Base-by-base conservation (phyloP, 2,329 filamentous ascomycete species). In the Fusarium buharicum region DNA sequence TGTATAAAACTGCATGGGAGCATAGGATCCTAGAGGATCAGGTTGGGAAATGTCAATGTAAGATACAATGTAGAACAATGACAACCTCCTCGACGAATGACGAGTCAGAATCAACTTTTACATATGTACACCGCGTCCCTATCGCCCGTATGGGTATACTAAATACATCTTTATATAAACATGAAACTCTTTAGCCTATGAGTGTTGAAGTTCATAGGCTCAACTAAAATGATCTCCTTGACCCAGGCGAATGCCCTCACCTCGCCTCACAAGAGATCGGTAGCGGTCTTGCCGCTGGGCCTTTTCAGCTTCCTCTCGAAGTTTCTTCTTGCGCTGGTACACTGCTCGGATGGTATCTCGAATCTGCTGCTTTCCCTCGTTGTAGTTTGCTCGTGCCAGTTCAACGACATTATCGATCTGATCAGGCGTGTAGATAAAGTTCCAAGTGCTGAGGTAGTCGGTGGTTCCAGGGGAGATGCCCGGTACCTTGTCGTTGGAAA, bases 381-480 rank as follows among this genome's bases (percentile, higher is more conserved):
- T 82, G 67, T 92, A 99, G 75, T 99, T 99, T 11, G 92, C 92
- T 51, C 87, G 84, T 1, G 95, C 93, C 24, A 99, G 83, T 6
- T 84, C 82, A 3, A 97, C 90, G 1, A 96, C 92, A 22, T 86
- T 85, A 68, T 98, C 93, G 48, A 99, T 88, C 75, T 99, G 90
- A 54, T 95, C 89, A 0, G 93, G 89, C 2, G 91, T 96, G 75
- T 98, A 99, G 27, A 97, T 88, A 73, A 98, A 98, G 73, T 99
- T 99, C 95, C 95, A 99, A 0, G 95, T 99, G 67, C 88, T 92
- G 80, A 98, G 87, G 76, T 93, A 98, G 58, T 97, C 92, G 49
- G 86, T 90, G 3, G 84, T 86, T 20, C 88, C 87, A 0, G 95
- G 95, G 66, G 97, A 90, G n/a, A 98, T 89, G 38, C 86, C 90